A percentile compares a stretch with the other conserved stretches of the same genome.
These are phyloP conservation scores for Triglochin maritima DNA, from an alignment of 106 monocot species.

Conservation along the genomic window DNA sequence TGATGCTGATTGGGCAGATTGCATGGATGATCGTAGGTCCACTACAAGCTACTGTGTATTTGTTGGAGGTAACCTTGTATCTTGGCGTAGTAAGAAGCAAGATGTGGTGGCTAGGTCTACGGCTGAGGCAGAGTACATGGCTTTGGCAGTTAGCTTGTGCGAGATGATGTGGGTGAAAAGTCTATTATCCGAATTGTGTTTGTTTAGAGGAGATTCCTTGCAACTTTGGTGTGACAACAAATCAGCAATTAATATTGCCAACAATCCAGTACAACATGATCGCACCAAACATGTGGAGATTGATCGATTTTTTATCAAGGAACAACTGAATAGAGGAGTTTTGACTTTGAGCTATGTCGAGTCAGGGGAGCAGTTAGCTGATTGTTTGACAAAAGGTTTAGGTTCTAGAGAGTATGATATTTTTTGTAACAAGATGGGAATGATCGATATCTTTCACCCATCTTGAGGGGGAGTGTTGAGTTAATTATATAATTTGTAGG, in stretches of 20 bases:
- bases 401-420: no score
- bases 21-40: neutral
- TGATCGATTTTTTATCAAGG: neutral
- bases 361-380: no score
- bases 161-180: neutral
- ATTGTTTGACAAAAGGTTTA: no score
- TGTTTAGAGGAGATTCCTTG: no score
- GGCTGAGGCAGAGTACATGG: neutral
- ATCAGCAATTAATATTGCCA: neutral
- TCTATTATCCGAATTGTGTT: neutral
- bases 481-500: no score
- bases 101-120: constrained; percentile 5
- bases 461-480: no score
- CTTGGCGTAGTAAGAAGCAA: constrained; percentile 8
- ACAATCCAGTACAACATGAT: neutral
- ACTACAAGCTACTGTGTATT: constrained; percentile 2
- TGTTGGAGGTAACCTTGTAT: constrained; percentile 4
- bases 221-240: no score
- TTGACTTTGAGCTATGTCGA: no score
- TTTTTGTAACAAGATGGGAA: no score
- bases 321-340: no score
- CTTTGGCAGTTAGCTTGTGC: neutral
- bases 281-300: neutral
- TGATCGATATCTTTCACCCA: no score
- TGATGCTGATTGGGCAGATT: no score